Evolutionary conservation across 108 stramenopile species (phyloP).

Genomic region (Skeletonema costatum): DNA sequence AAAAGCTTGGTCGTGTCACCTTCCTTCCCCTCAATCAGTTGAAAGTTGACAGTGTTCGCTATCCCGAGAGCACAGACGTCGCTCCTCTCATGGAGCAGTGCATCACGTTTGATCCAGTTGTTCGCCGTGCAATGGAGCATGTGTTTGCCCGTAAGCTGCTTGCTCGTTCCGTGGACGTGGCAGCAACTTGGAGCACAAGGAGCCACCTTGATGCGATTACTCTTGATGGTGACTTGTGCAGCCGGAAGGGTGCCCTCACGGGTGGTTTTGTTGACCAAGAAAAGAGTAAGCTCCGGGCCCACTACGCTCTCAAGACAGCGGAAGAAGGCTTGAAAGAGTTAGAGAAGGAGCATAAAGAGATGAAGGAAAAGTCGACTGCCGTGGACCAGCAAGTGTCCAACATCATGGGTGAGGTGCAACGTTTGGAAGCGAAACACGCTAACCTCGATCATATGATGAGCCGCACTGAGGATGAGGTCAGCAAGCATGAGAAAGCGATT

Average conservation of each 20-base stretch:
- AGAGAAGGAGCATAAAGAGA: constrained; percentile 50
- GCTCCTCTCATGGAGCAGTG: constrained; percentile 71
- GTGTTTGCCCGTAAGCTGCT: constrained; percentile 95
- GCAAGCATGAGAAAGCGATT: constrained; percentile 42
- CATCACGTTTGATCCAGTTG: constrained; percentile 77
- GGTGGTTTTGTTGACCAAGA: constrained; percentile 88
- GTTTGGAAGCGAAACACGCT: constrained; percentile 74
- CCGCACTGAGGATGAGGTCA: constrained; percentile 58
- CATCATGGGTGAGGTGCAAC: constrained; percentile 69
- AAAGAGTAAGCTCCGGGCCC: constrained; percentile 76
- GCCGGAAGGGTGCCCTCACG: constrained; percentile 88
- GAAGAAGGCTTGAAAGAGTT: constrained; percentile 50
- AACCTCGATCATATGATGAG: constrained; percentile 67
- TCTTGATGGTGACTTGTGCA: constrained; percentile 95
- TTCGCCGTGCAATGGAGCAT: constrained; percentile 89
- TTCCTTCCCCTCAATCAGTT: constrained; percentile 97
- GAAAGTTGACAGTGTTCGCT: constrained; percentile 59
- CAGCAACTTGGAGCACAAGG: constrained; percentile 68
- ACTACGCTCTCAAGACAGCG: constrained; percentile 53
- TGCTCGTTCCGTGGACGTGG: constrained; percentile 80
- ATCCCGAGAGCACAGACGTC: constrained; percentile 77
- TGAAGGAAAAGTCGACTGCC: constrained; percentile 54
- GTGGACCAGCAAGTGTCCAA: constrained; percentile 74
- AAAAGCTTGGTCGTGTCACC: constrained; percentile 93
- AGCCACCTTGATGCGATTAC: constrained; percentile 94